Percentiles rank a stretch among this genome's conserved stretches.
Conservation (phyloP, 352 stramenopile species). For the Phytophthora meadii region DNA sequence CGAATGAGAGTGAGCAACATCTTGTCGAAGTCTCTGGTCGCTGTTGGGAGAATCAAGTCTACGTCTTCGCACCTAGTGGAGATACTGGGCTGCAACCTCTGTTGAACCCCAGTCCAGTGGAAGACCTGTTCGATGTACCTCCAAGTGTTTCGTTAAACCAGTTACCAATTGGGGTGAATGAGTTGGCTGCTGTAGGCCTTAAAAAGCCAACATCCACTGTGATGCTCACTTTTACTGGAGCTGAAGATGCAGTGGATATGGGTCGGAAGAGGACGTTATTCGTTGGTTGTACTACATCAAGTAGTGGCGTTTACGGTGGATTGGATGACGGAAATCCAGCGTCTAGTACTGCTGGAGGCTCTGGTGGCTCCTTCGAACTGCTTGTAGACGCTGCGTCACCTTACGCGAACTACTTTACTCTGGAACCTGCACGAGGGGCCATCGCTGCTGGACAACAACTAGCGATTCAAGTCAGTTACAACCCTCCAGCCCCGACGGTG, state of each 20-base stretch:
- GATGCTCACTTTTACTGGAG: conserved; percentile 50
- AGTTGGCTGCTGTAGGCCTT: conserved; percentile 41
- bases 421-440: conserved; percentile 73
- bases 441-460: conserved; percentile 63
- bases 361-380: conserved; percentile 66
- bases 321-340: conserved; percentile 19
- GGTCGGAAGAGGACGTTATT: conserved; percentile 35
- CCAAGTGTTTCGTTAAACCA: conserved; percentile 47
- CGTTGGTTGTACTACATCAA: conserved; percentile 57
- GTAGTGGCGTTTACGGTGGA: conserved; percentile 29
- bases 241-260: conserved; percentile 18
- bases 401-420: conserved; percentile 67
- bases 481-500: conserved; percentile 19
- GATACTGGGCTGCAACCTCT: conserved; percentile 16
- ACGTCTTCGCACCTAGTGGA: conserved; percentile 53
- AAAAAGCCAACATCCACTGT: conserved; percentile 52
- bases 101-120: conserved; percentile 34
- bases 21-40: conserved; percentile 57
- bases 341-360: conserved; percentile 2
- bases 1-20: conserved; percentile 78
- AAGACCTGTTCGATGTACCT: conserved; percentile 78
- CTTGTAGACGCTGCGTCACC: conserved; percentile 56
- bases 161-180: conserved; percentile 24
- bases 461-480: conserved; percentile 64
- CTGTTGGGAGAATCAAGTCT: conserved; percentile 85